Base-by-base conservation (phyloP, 306 rosid genomes). In the Sicyos edulis region DNA sequence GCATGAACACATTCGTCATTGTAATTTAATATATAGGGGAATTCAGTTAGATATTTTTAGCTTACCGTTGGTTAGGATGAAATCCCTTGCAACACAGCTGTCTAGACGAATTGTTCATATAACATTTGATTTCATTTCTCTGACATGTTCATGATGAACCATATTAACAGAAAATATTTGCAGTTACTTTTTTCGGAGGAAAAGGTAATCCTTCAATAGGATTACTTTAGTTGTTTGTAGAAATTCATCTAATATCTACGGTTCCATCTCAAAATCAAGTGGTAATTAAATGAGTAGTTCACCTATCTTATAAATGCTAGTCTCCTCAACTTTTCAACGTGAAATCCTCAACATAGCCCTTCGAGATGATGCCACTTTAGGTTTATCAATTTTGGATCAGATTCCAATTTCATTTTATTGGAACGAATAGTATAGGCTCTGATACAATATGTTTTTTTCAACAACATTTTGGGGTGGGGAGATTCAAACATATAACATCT, bases 21-120 rank as follows among this genome's bases (percentile, higher is more conserved):
- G 87, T 86, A 84, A 81, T 82, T 79, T 77, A 74, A 45, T 56
- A 59, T 80, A 74, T 86, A 79, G 88, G 82, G 71, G 80, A 77
- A 76, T 80, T 85, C 50, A 52, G 78, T 78, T 82, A 83, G 86
- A 82, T 77, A 64, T 80, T 73, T 54, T 47, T 72, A 75, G 68
- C 80, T 73, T 74, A 24, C 78, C 44, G 58, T 79, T 52, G 79
- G 65, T 53, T 78, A 78, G 86, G 81, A 76, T 71, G 70, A 73
- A 71, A 53, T 34, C 40, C 64, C 70, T 74, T 76, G 82, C 74
- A 74, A 75, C 49, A 50, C 55, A 75, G 78, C 67, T 77, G 73
- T 79, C 77, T 78, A 65, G 80, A 74, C 75, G 89, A 78, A 69
- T 82, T 74, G 74, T 83, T 85, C 79, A 65, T 73, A 82, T 70